Evolutionary conservation across 768 basidiomycete genomes (phyloP).

Genomic region (Trametes punicea): DNA sequence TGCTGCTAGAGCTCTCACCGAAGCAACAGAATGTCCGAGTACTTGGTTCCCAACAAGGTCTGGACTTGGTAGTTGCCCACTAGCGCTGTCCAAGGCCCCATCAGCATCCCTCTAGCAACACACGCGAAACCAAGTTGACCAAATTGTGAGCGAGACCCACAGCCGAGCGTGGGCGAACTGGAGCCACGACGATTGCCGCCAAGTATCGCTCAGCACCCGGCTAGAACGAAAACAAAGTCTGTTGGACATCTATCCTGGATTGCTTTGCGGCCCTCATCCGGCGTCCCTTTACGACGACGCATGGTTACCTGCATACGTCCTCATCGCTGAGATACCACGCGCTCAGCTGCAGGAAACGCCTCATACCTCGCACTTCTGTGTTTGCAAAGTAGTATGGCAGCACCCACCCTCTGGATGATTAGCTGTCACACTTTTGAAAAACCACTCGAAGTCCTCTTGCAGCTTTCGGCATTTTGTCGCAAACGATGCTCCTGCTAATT

Average conservation of each 20-base stretch:
- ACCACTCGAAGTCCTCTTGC: neutral
- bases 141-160: neutral
- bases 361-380: neutral
- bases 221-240: neutral
- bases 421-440: neutral
- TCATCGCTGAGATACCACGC: neutral
- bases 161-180: neutral
- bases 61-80: no score
- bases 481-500: neutral
- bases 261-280: neutral
- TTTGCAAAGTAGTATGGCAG: conserved; percentile 1
- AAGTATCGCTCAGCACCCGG: neutral
- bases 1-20: no score
- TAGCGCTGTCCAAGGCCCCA: no score
- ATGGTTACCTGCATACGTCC: conserved; percentile 4
- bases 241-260: neutral
- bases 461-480: neutral
- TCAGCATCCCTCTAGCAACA: neutral
- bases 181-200: conserved; percentile 3
- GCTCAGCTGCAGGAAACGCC: neutral
- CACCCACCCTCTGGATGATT: neutral
- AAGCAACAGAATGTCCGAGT: no score
- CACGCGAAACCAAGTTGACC: conserved; percentile 2
- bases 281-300: neutral
- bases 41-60: no score